Conservation (phyloP, 1,139 yeast species). For the Saccharomyces uvarum region DNA sequence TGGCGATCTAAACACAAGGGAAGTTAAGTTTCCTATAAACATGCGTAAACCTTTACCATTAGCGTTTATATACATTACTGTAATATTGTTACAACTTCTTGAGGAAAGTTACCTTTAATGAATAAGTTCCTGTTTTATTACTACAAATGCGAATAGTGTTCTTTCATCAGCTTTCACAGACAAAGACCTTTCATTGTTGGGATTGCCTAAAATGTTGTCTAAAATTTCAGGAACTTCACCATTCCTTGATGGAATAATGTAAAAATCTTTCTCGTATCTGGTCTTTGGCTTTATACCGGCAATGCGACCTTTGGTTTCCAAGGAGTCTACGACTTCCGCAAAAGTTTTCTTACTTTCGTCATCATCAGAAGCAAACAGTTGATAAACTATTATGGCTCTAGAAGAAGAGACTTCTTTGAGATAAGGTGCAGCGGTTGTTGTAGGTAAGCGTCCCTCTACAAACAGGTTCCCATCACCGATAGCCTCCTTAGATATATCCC, state of each 20-base stretch:
- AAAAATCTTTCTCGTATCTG: conserved; percentile 21
- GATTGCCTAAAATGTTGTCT: neutral
- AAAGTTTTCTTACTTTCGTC: conserved; percentile 8
- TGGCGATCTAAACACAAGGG: neutral
- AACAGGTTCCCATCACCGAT: conserved; percentile 18
- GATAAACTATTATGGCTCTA: conserved; percentile 19
- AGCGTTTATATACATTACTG: neutral
- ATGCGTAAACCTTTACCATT: neutral
- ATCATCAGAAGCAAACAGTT: conserved; percentile 11
- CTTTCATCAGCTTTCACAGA: conserved; percentile 7
- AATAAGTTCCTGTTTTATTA: conserved; percentile 20
- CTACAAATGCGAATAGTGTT: conserved; percentile 14
- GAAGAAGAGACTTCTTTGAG: conserved; percentile 16
- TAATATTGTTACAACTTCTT: neutral
- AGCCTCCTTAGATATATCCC: conserved; percentile 11
- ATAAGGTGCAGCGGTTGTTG: conserved; percentile 20
- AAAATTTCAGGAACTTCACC: conserved; percentile 10
- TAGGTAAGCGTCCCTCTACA: conserved; percentile 24
- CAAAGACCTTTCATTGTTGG: neutral
- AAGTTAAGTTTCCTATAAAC: neutral
- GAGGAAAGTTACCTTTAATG: neutral
- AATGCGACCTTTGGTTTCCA: conserved; percentile 16
- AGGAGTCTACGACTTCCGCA: conserved; percentile 14
- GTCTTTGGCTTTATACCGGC: conserved; percentile 19
- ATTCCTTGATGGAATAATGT: conserved; percentile 16